Evolutionary conservation across 1,284 basidiomycete species (phyloP).

Genomic region (Mycosarcoma maydis): DNA sequence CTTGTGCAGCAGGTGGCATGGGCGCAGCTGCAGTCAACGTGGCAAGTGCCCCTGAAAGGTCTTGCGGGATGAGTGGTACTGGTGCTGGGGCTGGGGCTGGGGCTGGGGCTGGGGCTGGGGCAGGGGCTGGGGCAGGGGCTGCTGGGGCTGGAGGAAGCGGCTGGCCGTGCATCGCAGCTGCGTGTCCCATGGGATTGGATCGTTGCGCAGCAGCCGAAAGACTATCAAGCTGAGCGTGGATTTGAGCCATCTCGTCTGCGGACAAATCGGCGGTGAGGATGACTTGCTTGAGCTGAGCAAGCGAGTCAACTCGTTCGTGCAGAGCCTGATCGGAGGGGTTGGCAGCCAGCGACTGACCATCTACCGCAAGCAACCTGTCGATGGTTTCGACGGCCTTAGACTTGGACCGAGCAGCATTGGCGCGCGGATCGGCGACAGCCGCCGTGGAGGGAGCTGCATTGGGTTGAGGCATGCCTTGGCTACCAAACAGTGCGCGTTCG

Average conservation of each 20-base stretch:
- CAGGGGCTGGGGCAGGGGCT: slow-evolving; percentile 3
- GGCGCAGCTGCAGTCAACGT: slow-evolving; percentile 12
- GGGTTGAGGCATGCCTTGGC: slow-evolving; percentile 46
- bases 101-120: slow-evolving; percentile 11
- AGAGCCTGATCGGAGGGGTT: slow-evolving; percentile 44
- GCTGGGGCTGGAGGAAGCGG: slow-evolving; percentile 15
- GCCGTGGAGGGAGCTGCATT: slow-evolving; percentile 9
- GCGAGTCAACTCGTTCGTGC: slow-evolving; percentile 47
- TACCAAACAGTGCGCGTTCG: slow-evolving; percentile 60
- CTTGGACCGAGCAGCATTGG: slow-evolving; percentile 29
- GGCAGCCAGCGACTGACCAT: slow-evolving; percentile 42
- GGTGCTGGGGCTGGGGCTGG: slow-evolving; percentile 56
- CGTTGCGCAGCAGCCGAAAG: slow-evolving; percentile 68
- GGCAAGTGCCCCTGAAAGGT: slow-evolving; percentile 30
- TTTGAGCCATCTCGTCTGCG: slow-evolving; percentile 80
- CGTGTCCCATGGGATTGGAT: slow-evolving; percentile 47
- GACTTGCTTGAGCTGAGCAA: slow-evolving; percentile 75
- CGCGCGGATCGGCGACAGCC: slow-evolving; percentile 23
- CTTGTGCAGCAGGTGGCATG: not conserved
- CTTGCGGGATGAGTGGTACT: slow-evolving; percentile 16
- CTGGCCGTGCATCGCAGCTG: slow-evolving; percentile 48
- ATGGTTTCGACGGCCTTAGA: slow-evolving; percentile 56
- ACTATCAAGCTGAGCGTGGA: slow-evolving; percentile 78
- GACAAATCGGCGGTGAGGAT: slow-evolving; percentile 80
- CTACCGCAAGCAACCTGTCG: slow-evolving; percentile 54